Evolutionary conservation across 2,329 filamentous ascomycete species (phyloP).

Genomic region (Zelopaecilomyces penicillatus): DNA sequence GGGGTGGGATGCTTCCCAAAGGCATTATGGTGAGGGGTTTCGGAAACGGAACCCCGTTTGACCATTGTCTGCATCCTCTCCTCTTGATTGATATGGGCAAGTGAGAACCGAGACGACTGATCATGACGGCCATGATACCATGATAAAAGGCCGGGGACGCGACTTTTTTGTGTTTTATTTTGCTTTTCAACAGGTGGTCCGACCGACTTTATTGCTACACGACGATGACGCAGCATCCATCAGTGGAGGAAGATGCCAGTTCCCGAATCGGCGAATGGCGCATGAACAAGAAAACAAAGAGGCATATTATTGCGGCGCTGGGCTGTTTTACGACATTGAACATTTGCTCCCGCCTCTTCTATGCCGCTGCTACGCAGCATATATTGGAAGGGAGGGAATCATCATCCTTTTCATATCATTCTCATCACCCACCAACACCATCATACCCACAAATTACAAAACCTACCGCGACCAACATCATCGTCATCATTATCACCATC

Average conservation of each 20-base stretch:
- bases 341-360: conserved; percentile 1
- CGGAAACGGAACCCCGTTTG: background rate
- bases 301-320: conserved; percentile 30
- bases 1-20: too few species aligned
- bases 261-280: conserved; percentile 32
- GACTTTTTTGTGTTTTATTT: background rate
- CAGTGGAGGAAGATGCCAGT: conserved; percentile 24
- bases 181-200: conserved; percentile 17
- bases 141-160: conserved; percentile 1
- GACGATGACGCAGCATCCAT: conserved; percentile 25
- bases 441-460: background rate
- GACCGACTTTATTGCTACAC: conserved; percentile 19
- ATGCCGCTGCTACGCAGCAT: background rate
- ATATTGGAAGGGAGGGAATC: background rate
- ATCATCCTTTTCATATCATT: conserved; percentile 1
- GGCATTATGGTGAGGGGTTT: background rate
- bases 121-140: conserved; percentile 7
- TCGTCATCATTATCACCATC: background rate
- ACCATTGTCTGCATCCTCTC: background rate
- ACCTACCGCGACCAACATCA: too few species aligned
- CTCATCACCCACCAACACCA: background rate
- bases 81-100: too few species aligned
- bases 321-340: conserved; percentile 10
- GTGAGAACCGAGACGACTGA: background rate
- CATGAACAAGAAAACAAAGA: conserved; percentile 27